These are phyloP conservation scores for Lachnellula occidentalis DNA, from an alignment of 2,329 filamentous ascomycete genomes.

Conservation along the genomic window DNA sequence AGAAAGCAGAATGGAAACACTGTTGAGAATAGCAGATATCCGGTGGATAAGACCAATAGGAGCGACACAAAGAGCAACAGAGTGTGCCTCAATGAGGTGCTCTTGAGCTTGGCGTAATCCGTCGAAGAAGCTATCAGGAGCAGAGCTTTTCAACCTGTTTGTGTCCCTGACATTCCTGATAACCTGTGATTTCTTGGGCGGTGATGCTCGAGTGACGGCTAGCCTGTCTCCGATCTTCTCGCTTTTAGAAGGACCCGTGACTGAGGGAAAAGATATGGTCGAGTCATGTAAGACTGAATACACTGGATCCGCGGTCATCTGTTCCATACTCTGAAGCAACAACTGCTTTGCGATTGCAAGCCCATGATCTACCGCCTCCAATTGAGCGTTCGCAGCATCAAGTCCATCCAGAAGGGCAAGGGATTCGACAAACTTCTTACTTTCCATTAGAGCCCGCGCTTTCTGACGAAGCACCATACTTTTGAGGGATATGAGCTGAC, in stretches of 20 bases:
- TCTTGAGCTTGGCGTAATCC: constrained; percentile 59
- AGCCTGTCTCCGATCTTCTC: constrained; percentile 21
- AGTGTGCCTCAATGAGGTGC: constrained; percentile 58
- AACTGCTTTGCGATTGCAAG: constrained; percentile 63
- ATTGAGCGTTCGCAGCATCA: constrained; percentile 38
- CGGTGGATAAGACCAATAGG: constrained; percentile 53
- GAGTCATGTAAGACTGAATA: constrained; percentile 91
- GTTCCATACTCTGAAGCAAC: constrained; percentile 61
- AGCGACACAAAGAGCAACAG: constrained; percentile 41
- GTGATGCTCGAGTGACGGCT: constrained; percentile 17
- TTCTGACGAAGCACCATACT: constrained; percentile 46
- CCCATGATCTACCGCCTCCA: constrained; percentile 43
- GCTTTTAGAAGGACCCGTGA: constrained; percentile 33
- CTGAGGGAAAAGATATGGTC: constrained; percentile 77
- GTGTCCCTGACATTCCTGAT: constrained; percentile 12
- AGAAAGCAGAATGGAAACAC: constrained; percentile 59
- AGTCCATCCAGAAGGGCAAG: constrained; percentile 48
- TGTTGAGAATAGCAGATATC: constrained; percentile 59
- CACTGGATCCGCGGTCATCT: constrained; percentile 73
- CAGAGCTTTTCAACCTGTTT: constrained; percentile 6
- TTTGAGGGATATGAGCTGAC: constrained; percentile 37
- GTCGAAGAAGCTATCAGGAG: constrained; percentile 30
- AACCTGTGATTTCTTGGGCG: constrained; percentile 18
- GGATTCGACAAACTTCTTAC: constrained; percentile 52
- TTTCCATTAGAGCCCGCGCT: constrained; percentile 40